Evolutionary conservation across 768 basidiomycete species (phyloP), one percentile per base, ranked within the genome.

Genomic region (Leccinum subtestaceum): DNA sequence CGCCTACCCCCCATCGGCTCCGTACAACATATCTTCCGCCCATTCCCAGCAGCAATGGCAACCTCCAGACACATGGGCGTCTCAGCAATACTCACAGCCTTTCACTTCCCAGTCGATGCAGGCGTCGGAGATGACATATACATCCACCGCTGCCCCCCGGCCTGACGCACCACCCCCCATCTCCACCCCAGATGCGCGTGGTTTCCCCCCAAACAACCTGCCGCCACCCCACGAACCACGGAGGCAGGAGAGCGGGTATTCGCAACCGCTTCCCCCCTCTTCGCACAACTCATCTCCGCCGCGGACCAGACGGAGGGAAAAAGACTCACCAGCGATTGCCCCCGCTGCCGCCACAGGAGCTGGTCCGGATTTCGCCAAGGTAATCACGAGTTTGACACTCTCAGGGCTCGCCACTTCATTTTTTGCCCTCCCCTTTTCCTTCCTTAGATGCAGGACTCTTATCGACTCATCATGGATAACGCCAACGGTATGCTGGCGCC

Each of bases 311-410:
- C 72, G 71, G 59, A 72, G 65, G 49, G 76, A 75, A 57, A 74
- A 77, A 57, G 74, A 75, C 59, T 68, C 70, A 5, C 64, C 73
- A 45, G 61, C 67, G 59, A 57, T 70, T 58, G 60, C 62, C 52
- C 52, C 69, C 62, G 60, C 66, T 66, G 60, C 67, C 25, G 56
- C 68, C 52, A 53, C 70, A 17, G 63, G 67, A 57, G 63, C 72
- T 49, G 65, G 70, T 10, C 65, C 80, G 17, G 80, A 81, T 63
- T 81, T 79, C 62, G 54, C 61, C 43, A 81, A 80, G 76, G 80
- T 76, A 63, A 63, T 64, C 55, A 45, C 36, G 47, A 48, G 32
- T 43, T 43, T 11, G 11, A 53, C 23, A 6, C 36, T 55, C 45
- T 59, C 29, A 45, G 36, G 46, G 55, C 34, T 61, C 53, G 51